These are phyloP conservation scores for Diaporthe helianthi DNA, from an alignment of 2,329 filamentous ascomycete genomes.

Conservation along the genomic window DNA sequence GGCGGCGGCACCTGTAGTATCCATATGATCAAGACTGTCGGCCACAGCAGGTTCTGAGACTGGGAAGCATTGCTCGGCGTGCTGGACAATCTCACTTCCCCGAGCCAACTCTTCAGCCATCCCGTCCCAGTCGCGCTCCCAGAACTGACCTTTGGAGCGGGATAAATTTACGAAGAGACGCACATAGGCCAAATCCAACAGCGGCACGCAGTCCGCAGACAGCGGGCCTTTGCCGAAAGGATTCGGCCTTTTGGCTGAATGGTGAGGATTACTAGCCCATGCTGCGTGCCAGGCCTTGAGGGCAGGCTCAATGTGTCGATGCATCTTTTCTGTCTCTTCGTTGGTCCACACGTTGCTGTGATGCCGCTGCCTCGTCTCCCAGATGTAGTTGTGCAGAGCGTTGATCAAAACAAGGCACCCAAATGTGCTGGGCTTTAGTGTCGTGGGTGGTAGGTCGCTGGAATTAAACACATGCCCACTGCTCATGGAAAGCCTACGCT, in stretches of 20 bases:
- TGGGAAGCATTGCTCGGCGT: constrained; percentile 65
- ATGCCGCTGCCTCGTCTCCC: constrained; percentile 93
- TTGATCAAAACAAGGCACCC: constrained; percentile 92
- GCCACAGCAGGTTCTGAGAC: constrained; percentile 48
- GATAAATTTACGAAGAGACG: constrained; percentile 93
- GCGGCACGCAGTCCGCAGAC: constrained; percentile 87
- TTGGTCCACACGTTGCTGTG: constrained; percentile 88
- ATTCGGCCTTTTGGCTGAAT: constrained; percentile 84
- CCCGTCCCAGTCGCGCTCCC: constrained; percentile 90
- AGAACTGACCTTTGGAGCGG: constrained; percentile 89
- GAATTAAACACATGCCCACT: constrained; percentile 49
- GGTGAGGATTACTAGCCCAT: constrained; percentile 86
- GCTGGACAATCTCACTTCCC: constrained; percentile 77
- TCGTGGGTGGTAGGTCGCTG: constrained; percentile 62
- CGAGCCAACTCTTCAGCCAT: constrained; percentile 87
- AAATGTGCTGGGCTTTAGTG: constrained; percentile 85
- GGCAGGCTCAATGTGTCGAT: constrained; percentile 91
- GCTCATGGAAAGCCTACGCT: constrained; percentile 57
- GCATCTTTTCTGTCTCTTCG: constrained; percentile 94
- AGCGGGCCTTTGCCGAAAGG: constrained; percentile 82
- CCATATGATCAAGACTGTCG: constrained; percentile 38
- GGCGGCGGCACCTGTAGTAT: constrained; percentile 54
- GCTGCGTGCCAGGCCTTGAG: constrained; percentile 93
- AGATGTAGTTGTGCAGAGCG: constrained; percentile 96
- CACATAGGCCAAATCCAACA: constrained; percentile 91